phyloP scores from a whole-genome alignment of 177 flowering plant species.

The Vitis hybrid region DNA sequence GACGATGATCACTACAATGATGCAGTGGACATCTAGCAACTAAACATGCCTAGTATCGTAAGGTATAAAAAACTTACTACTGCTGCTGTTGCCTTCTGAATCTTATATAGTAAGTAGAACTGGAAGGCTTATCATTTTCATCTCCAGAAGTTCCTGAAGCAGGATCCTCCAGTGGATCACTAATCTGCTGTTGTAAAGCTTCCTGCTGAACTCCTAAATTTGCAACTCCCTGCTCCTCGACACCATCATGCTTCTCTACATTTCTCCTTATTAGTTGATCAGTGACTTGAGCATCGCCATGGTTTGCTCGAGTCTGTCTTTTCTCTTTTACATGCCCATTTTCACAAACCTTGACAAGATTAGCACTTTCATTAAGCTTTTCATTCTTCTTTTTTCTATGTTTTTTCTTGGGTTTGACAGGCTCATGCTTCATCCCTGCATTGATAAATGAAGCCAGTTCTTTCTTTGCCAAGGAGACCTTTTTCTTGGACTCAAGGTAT shows the following conservation, averaged over 20 bases:
- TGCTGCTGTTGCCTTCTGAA: conserved; percentile 11
- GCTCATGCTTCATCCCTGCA: conserved; percentile 6
- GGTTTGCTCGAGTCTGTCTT: conserved; percentile 1
- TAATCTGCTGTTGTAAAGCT: conserved; percentile 4
- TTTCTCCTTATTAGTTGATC: neutral
- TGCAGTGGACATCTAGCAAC: neutral
- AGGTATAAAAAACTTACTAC: conserved; percentile 28
- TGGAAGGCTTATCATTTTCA: conserved; percentile 15
- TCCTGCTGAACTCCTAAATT: conserved; percentile 12
- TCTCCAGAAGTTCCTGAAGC: conserved; percentile 24
- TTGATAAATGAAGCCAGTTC: conserved; percentile 34
- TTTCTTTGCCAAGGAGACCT: conserved; percentile 39
- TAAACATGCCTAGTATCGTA: neutral
- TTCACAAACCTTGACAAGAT: neutral
- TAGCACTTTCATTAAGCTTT: conserved; percentile 10
- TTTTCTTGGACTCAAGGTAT: conserved; percentile 44
- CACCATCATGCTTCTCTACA: conserved; percentile 8
- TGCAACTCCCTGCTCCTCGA: conserved; percentile 5
- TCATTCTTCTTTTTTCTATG: conserved; percentile 7
- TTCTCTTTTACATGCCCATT: conserved; percentile 12
- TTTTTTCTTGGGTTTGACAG: conserved; percentile 4
- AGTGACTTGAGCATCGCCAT: neutral
- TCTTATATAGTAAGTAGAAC: conserved; percentile 23
- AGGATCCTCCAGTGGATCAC: conserved; percentile 4
- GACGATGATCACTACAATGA: too few relatives aligned